Conservation (phyloP, 192 early-diverging fungal species). For the Coemansia erecta region DNA sequence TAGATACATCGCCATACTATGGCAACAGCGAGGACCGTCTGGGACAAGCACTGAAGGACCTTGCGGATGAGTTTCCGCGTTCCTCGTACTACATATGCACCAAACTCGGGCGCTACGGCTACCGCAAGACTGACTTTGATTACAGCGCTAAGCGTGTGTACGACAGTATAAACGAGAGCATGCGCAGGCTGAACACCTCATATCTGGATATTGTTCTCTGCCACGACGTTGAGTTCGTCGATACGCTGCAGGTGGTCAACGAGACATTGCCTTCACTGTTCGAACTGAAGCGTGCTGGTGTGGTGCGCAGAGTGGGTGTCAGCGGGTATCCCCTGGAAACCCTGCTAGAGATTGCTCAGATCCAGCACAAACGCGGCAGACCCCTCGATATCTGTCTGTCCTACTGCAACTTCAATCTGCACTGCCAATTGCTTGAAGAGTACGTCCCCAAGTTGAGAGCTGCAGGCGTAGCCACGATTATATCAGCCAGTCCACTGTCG, state of each 20-base stretch:
- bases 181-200: slow-evolving; percentile 57
- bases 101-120: slow-evolving; percentile 74
- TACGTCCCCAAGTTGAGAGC: slow-evolving; percentile 56
- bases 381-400: slow-evolving; percentile 65
- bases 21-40: slow-evolving; percentile 65
- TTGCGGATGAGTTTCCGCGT: slow-evolving; percentile 59
- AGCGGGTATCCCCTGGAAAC: slow-evolving; percentile 69
- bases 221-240: slow-evolving; percentile 80
- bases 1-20: slow-evolving; percentile 77
- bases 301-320: slow-evolving; percentile 66
- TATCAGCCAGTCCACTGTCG: slow-evolving; percentile 68
- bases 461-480: slow-evolving; percentile 58
- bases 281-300: slow-evolving; percentile 52
- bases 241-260: slow-evolving; percentile 53
- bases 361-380: slow-evolving; percentile 54
- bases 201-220: slow-evolving; percentile 71
- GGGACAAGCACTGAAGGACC: slow-evolving; percentile 55
- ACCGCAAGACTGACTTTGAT: slow-evolving; percentile 60
- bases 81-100: slow-evolving; percentile 66
- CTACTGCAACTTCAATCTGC: slow-evolving; percentile 70
- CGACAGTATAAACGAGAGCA: slow-evolving; percentile 59
- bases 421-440: slow-evolving; percentile 57
- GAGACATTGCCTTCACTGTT: slow-evolving; percentile 58
- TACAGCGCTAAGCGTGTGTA: slow-evolving; percentile 56
- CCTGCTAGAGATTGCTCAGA: slow-evolving; percentile 57